Conservation (phyloP, 352 stramenopile species). For the Globisporangium radiosum region DNA sequence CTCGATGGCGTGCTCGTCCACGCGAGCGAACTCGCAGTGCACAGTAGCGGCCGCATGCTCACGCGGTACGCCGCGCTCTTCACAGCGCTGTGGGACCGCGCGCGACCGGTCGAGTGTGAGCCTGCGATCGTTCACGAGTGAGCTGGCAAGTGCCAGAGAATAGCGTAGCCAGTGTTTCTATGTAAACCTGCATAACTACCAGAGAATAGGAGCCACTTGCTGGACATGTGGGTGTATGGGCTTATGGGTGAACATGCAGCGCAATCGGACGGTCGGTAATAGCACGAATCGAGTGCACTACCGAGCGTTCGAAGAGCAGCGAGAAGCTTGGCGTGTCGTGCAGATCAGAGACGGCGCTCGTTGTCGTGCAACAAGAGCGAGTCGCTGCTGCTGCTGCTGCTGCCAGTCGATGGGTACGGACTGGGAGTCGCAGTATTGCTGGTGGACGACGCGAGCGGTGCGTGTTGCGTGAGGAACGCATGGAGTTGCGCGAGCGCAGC, state of each 20-base stretch:
- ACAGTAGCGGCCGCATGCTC: background rate
- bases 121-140: background rate
- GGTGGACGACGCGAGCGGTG: slow-evolving; percentile 3
- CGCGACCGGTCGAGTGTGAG: background rate
- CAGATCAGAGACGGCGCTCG: background rate
- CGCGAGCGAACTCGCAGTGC: background rate
- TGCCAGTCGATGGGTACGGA: background rate
- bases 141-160: too few species aligned
- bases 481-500: slow-evolving; percentile 41
- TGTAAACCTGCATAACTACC: too few species aligned
- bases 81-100: background rate
- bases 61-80: background rate
- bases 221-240: too few species aligned
- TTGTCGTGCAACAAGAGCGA: background rate
- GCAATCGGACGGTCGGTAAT: too few species aligned
- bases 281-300: too few species aligned
- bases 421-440: background rate
- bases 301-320: background rate
- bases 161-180: too few species aligned
- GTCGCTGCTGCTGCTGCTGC: background rate
- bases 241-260: too few species aligned
- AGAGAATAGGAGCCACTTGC: too few species aligned
- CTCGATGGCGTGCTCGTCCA: background rate
- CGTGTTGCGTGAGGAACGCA: slow-evolving; percentile 38
- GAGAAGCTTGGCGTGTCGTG: background rate